phyloP scores from a whole-genome alignment of 345 rosid species.

The Arabidopsis suecica region DNA sequence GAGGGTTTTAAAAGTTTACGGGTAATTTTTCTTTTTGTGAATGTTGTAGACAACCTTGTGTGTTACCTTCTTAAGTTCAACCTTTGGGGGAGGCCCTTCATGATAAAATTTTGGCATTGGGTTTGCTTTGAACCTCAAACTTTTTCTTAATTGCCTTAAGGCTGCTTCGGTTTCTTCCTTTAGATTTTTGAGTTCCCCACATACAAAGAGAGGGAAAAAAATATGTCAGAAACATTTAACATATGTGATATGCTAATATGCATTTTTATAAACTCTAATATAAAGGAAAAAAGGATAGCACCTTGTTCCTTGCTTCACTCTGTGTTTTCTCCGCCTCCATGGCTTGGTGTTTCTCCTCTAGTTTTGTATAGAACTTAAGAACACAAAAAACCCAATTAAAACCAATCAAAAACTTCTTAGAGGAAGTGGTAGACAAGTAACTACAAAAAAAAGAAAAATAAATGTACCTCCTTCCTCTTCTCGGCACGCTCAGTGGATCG shows the following conservation, averaged over 20 bases:
- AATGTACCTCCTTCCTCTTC: conserved; percentile 81
- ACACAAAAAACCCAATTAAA: conserved; percentile 29
- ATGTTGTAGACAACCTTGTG: conserved; percentile 43
- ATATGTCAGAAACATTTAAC: conserved; percentile 14
- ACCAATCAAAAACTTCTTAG: not conserved
- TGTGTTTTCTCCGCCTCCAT: conserved; percentile 81
- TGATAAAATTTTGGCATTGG: conserved; percentile 91
- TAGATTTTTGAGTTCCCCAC: not conserved
- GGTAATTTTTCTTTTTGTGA: not conserved
- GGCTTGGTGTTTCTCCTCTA: conserved; percentile 85
- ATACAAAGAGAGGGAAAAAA: not conserved
- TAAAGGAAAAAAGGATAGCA: conserved; percentile 24
- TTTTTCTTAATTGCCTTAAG: conserved; percentile 81
- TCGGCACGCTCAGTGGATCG: conserved; percentile 81
- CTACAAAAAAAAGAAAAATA: not conserved
- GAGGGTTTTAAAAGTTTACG: not conserved
- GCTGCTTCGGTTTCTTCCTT: conserved; percentile 90
- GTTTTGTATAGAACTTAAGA: conserved; percentile 69
- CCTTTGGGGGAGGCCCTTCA: conserved; percentile 88
- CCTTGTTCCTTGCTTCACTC: conserved; percentile 80
- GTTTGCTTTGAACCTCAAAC: conserved; percentile 75
- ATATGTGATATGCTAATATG: not conserved
- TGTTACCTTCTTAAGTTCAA: conserved; percentile 81
- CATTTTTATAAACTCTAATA: not conserved
- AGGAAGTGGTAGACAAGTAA: not conserved